Percentiles rank a stretch among this genome's conserved stretches.
Evolutionary conservation across 768 basidiomycete genomes (phyloP).

Genomic region (Agrocybe chaxingu): DNA sequence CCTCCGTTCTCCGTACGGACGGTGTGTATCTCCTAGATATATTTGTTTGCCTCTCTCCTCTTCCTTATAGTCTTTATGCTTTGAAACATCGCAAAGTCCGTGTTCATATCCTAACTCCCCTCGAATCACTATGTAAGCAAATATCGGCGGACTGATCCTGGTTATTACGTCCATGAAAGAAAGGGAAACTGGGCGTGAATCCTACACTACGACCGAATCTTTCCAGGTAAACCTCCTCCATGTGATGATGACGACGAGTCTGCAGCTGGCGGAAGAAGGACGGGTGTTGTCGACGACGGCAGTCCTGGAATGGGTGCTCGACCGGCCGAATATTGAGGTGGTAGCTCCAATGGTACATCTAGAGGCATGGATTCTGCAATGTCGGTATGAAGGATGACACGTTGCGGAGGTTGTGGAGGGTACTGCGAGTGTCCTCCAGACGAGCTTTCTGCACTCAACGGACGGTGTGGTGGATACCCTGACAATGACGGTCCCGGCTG

Average conservation of each 20-base stretch:
- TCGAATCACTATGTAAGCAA: background rate
- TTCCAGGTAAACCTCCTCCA: no score
- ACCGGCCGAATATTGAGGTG: constrained; percentile 28
- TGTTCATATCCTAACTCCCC: background rate
- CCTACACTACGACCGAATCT: background rate
- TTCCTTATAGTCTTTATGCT: constrained; percentile 7
- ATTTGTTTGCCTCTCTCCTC: constrained; percentile 6
- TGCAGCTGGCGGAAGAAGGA: background rate
- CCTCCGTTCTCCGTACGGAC: constrained; percentile 2
- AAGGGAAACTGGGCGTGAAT: background rate
- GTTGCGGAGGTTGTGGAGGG: constrained; percentile 4
- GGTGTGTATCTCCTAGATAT: constrained; percentile 21
- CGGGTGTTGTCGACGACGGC: background rate
- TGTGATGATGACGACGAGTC: background rate
- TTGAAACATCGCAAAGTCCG: constrained; percentile 6
- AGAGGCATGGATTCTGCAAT: constrained; percentile 17
- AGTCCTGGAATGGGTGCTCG: constrained; percentile 23
- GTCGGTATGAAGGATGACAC: constrained; percentile 26
- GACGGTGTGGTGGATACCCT: no score
- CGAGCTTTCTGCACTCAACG: no score
- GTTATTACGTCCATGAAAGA: background rate
- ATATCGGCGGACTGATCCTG: background rate
- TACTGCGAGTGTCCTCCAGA: background rate
- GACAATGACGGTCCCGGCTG: no score
- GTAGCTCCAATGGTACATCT: constrained; percentile 22